A percentile compares a stretch with the other conserved stretches of the same genome.
Evolutionary conservation across 352 stramenopile species (phyloP).

Genomic region (Phytopythium boreale): DNA sequence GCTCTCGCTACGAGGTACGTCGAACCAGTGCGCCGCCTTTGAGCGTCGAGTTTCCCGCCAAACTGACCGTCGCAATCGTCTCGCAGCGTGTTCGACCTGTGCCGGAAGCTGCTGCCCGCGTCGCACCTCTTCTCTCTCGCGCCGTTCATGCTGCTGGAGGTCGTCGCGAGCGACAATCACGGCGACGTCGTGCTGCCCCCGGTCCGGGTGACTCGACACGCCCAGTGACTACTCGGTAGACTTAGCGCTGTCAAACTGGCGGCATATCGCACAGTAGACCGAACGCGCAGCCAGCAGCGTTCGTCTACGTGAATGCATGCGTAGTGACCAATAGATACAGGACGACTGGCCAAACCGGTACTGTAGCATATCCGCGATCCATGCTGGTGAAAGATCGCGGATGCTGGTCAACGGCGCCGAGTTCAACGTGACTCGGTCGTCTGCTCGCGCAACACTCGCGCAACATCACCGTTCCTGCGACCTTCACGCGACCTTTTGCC

Average conservation of each 20-base stretch:
- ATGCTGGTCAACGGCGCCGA: neutral
- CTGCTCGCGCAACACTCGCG: neutral
- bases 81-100: neutral
- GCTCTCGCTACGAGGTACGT: neutral
- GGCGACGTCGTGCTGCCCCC: constrained; percentile 37
- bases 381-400: neutral
- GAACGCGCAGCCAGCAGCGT: too few relatives aligned
- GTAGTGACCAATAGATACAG: too few relatives aligned
- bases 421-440: neutral
- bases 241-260: too few relatives aligned
- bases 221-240: neutral
- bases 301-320: too few relatives aligned
- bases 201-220: constrained; percentile 14
- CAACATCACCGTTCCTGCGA: neutral
- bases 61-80: neutral
- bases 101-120: neutral
- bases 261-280: too few relatives aligned
- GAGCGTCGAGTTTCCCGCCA: neutral
- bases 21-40: neutral
- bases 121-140: neutral
- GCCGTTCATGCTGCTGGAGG: constrained; percentile 25
- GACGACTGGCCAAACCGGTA: too few relatives aligned
- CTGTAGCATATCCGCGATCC: too few relatives aligned
- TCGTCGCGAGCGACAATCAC: constrained; percentile 19
- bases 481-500: neutral